Conservation (phyloP, 2,329 filamentous ascomycete genomes). For the Ophiosphaerella herpotricha region DNA sequence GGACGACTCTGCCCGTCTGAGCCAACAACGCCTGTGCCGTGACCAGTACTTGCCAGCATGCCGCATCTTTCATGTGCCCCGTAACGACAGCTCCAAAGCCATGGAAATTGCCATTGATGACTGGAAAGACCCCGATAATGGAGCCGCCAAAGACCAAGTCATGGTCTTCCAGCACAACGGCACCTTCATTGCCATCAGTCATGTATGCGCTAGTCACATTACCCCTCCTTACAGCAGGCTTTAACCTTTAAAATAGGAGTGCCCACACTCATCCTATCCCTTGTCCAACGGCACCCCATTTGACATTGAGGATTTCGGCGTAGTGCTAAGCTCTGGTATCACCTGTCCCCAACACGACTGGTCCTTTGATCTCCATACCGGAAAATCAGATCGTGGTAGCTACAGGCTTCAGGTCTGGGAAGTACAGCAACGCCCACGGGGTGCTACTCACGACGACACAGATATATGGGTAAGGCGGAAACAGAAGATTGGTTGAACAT, state of each 20-base stretch:
- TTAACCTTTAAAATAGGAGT: constrained; percentile 41
- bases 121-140: constrained; percentile 28
- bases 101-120: constrained; percentile 28
- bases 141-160: constrained; percentile 59
- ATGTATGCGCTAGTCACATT: constrained; percentile 52
- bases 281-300: constrained; percentile 67
- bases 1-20: constrained; percentile 14
- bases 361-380: constrained; percentile 72
- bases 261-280: constrained; percentile 70
- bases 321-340: constrained; percentile 65
- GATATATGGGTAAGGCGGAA: constrained; percentile 43
- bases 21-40: constrained; percentile 21
- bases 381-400: constrained; percentile 63
- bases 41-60: constrained; percentile 21
- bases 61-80: constrained; percentile 31
- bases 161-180: constrained; percentile 68
- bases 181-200: constrained; percentile 69
- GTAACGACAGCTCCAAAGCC: constrained; percentile 22
- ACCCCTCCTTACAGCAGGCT: too few relatives aligned
- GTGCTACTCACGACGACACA: constrained; percentile 3
- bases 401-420: constrained; percentile 70
- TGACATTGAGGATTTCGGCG: constrained; percentile 74
- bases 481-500: constrained; percentile 30
- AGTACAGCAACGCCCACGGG: constrained; percentile 54
- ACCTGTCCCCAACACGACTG: constrained; percentile 72